phyloP scores from a whole-genome alignment of 2,329 filamentous ascomycete genomes.

The Coniella lustricola region DNA sequence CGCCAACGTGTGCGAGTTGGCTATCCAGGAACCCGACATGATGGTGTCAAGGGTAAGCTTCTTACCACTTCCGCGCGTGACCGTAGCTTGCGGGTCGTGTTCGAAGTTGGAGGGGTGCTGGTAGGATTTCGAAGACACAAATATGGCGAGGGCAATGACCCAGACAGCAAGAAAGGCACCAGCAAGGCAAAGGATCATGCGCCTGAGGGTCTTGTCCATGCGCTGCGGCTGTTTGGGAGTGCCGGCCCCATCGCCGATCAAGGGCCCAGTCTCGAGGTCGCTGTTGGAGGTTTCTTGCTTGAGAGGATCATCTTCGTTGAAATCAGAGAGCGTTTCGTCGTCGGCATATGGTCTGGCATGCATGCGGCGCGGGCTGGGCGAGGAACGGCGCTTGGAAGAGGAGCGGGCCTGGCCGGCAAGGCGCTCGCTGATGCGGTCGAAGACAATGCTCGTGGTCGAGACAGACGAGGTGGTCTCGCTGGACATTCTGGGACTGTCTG shows the following conservation, averaged over 20 bases:
- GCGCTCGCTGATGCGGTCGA: slow-evolving; percentile 64
- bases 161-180: slow-evolving; percentile 59
- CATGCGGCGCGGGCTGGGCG: slow-evolving; percentile 10
- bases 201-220: slow-evolving; percentile 60
- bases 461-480: slow-evolving; percentile 62
- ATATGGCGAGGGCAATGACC: slow-evolving; percentile 60
- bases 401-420: slow-evolving; percentile 22
- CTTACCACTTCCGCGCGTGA: slow-evolving; percentile 57
- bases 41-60: slow-evolving; percentile 68
- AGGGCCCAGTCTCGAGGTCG: slow-evolving; percentile 47
- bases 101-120: slow-evolving; percentile 54
- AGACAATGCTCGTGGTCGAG: slow-evolving; percentile 78
- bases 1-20: slow-evolving; percentile 58
- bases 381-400: slow-evolving; percentile 17
- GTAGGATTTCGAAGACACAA: slow-evolving; percentile 59
- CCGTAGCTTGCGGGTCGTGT: slow-evolving; percentile 62
- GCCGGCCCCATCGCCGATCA: slow-evolving; percentile 34
- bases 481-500: slow-evolving; percentile 31
- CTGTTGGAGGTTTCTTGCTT: slow-evolving; percentile 35
- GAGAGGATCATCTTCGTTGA: slow-evolving; percentile 40
- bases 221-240: slow-evolving; percentile 36
- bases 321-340: slow-evolving; percentile 27
- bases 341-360: slow-evolving; percentile 19
- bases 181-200: slow-evolving; percentile 53
- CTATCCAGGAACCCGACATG: slow-evolving; percentile 56